A percentile compares a stretch with the other conserved stretches of the same genome.
Evolutionary conservation across 2,329 filamentous ascomycete species (phyloP).

Genomic region (Aspergillus puulaauensis): DNA sequence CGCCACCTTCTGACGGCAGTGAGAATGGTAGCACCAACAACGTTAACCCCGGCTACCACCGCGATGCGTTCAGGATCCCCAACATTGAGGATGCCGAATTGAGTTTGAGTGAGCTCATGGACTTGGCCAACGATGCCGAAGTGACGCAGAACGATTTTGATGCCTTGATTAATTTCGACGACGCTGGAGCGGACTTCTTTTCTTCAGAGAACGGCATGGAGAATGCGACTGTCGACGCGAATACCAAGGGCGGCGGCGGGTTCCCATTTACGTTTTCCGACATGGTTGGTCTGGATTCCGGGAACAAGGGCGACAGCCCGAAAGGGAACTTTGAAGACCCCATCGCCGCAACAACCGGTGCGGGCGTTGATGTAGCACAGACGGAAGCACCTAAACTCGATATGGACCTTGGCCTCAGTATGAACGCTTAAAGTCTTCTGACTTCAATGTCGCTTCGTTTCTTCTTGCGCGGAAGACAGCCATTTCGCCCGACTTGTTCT

Average conservation of each 20-base stretch:
- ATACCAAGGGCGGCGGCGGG: slow-evolving; percentile 6
- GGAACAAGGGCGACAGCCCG: slow-evolving; percentile 15
- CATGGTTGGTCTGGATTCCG: slow-evolving; percentile 16
- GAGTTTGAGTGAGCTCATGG: slow-evolving; percentile 43
- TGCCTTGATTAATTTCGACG: slow-evolving; percentile 48
- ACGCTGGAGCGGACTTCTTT: slow-evolving; percentile 38
- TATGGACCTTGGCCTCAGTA: slow-evolving; percentile 20
- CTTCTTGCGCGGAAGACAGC: neutral
- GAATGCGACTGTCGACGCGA: neutral
- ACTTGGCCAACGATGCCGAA: slow-evolving; percentile 45
- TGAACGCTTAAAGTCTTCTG: slow-evolving; percentile 4
- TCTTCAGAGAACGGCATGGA: slow-evolving; percentile 23
- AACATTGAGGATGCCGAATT: slow-evolving; percentile 32
- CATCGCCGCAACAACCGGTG: neutral
- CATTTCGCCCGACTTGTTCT: slow-evolving; percentile 3
- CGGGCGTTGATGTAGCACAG: slow-evolving; percentile 7
- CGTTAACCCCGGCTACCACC: slow-evolving; percentile 30
- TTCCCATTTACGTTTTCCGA: slow-evolving; percentile 18
- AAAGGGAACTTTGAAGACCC: slow-evolving; percentile 1
- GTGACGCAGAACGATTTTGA: slow-evolving; percentile 48
- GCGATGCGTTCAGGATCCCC: slow-evolving; percentile 31
- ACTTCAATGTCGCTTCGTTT: neutral
- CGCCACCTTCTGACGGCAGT: slow-evolving; percentile 43
- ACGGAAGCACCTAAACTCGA: slow-evolving; percentile 19
- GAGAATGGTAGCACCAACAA: slow-evolving; percentile 44